Base-by-base conservation (phyloP, 2,329 filamentous ascomycete genomes). In the Cladosporium austrohemisphaericum region DNA sequence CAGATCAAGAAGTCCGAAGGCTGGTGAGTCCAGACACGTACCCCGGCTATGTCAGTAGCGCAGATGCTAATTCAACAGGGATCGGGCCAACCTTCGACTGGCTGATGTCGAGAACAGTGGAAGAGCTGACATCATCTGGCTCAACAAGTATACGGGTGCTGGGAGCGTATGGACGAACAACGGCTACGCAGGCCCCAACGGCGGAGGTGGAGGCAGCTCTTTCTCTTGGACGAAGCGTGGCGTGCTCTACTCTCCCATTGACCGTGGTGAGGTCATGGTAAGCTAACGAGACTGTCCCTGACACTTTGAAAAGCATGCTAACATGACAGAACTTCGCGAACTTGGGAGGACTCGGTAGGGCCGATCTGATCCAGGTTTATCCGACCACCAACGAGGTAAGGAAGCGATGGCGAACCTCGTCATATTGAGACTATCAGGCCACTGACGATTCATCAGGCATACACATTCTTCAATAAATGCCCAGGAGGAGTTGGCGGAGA, bases 1-100 rank as follows among this genome's bases (percentile, higher is more conserved):
- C 47, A 49, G 16, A 26, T 49, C 20, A 49, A 49, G 31, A 20
- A 36, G 14, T 23, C 26, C 4, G 47, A 49, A 11, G 47, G 47
- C 13, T 33, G 28, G 22, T 28, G 25, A 28, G 25, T 28, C 25
- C 6, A 28, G 25, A 6, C 25, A 28, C 25, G 11, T 28, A 7
- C 25, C 25, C 25, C 11, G 25, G 25, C 25, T 11, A 28, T 28
- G 25, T 28, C 25, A 28, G 25, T 11, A 28, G 11, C 25, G 6
- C 25, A 28, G 6, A 28, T 28, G 25, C 25, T 28, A 28, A 28
- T 28, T 28, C 25, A 11, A 28, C 25, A 28, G 25, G 33, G 47
- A 49, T n/a, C 26, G 47, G 2, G 47, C 37, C 37, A 49, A 49
- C 9, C 11, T 49, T 10, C 18, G 47, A 22, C 32, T 49, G 5